phyloP scores from a whole-genome alignment of 2,329 filamentous ascomycete genomes.

The Juglanconis oblonga region DNA sequence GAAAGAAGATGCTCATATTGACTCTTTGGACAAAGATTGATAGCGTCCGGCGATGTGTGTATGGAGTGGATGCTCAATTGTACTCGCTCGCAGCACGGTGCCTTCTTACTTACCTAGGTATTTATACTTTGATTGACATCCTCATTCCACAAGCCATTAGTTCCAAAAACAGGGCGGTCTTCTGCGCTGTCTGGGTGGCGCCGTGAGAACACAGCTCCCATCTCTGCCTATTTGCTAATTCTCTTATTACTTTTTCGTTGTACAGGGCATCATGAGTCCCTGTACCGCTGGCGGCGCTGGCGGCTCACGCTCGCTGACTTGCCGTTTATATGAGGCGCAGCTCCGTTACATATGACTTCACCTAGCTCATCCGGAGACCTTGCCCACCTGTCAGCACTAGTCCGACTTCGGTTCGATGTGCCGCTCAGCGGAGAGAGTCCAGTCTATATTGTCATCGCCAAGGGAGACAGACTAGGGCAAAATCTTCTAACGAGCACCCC shows the following conservation, averaged over 20 bases:
- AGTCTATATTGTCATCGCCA: background rate
- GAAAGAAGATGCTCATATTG: background rate
- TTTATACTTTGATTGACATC: too few relatives aligned
- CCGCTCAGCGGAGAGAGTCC: constrained; percentile 1
- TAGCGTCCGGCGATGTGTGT: background rate
- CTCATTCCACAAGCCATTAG: too few relatives aligned
- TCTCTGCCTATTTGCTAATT: too few relatives aligned
- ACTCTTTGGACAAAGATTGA: background rate
- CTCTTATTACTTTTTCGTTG: too few relatives aligned
- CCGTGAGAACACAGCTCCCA: too few relatives aligned
- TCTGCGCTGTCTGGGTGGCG: too few relatives aligned
- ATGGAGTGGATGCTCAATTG: background rate
- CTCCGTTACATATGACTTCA: background rate
- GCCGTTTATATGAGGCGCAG: background rate
- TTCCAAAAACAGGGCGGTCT: too few relatives aligned
- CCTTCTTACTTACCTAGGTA: too few relatives aligned
- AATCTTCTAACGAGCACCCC: too few relatives aligned
- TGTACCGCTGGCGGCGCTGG: background rate
- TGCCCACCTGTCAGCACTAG: background rate
- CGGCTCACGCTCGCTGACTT: background rate
- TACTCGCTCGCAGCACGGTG: too few relatives aligned
- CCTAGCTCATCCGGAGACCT: background rate
- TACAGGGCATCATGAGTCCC: too few relatives aligned
- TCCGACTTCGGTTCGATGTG: constrained; percentile 20
- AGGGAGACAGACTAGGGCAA: too few relatives aligned